Conservation (phyloP, 2,329 filamentous ascomycete species). For the Paracoccidioides brasiliensis region DNA sequence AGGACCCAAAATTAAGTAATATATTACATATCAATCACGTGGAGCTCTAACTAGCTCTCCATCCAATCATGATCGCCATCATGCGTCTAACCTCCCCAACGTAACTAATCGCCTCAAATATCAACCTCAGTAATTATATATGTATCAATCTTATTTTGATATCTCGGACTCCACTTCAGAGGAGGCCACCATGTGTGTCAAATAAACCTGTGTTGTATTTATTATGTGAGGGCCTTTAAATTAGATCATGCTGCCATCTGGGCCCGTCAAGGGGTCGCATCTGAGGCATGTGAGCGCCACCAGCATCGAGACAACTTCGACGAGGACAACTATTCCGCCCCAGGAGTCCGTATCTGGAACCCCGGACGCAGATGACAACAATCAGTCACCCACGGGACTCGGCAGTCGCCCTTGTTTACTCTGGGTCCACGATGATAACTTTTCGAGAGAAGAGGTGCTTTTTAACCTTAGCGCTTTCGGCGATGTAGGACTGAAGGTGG, state of each 20-base stretch:
- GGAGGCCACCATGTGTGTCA: neutral
- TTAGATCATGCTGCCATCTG: constrained; percentile 25
- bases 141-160: neutral
- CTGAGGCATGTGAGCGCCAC: constrained; percentile 30
- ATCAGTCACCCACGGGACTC: constrained; percentile 17
- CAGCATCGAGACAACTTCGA: constrained; percentile 24
- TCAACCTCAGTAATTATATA: neutral
- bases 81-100: too few species aligned
- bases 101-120: too few species aligned
- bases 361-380: constrained; percentile 15
- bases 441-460: constrained; percentile 65
- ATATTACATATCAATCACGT: too few species aligned
- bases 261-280: constrained; percentile 28
- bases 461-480: constrained; percentile 62
- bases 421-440: constrained; percentile 57
- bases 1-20: too few species aligned
- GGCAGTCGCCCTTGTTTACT: constrained; percentile 33
- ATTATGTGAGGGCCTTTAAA: neutral
- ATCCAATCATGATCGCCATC: neutral
- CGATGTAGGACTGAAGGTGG: constrained; percentile 48
- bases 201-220: neutral
- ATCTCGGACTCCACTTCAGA: neutral
- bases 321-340: constrained; percentile 19
- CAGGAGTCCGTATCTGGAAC: constrained; percentile 15
- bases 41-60: too few species aligned